These are phyloP conservation scores for Pittosporum tobira DNA, from an alignment of 129 eudicot genomes.

Conservation along the genomic window DNA sequence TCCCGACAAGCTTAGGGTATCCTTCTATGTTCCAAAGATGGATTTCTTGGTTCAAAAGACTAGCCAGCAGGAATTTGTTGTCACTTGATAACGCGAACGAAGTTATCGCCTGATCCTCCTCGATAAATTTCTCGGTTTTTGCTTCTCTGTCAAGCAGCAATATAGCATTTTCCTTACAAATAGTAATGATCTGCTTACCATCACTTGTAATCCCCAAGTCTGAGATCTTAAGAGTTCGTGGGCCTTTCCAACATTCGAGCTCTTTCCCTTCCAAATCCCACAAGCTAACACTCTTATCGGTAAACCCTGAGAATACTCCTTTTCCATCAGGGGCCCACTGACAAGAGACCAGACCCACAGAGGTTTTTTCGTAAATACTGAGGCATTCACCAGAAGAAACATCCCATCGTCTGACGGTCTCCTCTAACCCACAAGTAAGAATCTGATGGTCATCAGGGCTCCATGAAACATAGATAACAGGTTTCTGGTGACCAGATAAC, in stretches of 20 bases:
- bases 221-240: constrained; percentile 43
- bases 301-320: constrained; percentile 53
- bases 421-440: constrained; percentile 85
- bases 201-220: constrained; percentile 60
- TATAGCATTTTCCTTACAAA: constrained; percentile 49
- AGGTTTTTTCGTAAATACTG: constrained; percentile 56
- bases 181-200: constrained; percentile 49
- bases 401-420: constrained; percentile 74
- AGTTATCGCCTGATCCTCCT: constrained; percentile 65
- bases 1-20: constrained; percentile 42
- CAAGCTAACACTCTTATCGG: constrained; percentile 73
- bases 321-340: constrained; percentile 83
- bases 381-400: constrained; percentile 79
- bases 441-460: constrained; percentile 63
- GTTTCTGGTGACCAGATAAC: constrained; percentile 69
- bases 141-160: constrained; percentile 63
- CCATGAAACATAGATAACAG: constrained; percentile 74
- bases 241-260: constrained; percentile 69
- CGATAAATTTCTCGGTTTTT: constrained; percentile 50
- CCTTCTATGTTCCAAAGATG: constrained; percentile 90
- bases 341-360: constrained; percentile 63
- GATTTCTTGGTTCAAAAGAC: constrained; percentile 65
- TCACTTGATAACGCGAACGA: constrained; percentile 72
- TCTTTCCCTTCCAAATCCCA: constrained; percentile 89
- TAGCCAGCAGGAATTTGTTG: constrained; percentile 54